Conservation (phyloP, 805 yeast species). For the Cyberlindnera galapagoensis region DNA sequence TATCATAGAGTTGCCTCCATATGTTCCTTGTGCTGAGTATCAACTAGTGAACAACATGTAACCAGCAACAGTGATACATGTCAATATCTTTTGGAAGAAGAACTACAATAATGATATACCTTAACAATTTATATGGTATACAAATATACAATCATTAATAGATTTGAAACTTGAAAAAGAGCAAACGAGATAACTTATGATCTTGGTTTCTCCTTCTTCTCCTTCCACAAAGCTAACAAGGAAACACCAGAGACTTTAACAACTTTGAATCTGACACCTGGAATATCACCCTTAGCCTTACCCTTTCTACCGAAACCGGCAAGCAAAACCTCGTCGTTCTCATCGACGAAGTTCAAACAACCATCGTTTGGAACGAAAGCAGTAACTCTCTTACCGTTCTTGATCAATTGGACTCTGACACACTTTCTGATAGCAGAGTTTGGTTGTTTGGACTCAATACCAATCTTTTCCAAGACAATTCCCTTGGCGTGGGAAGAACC, state of each 20-base stretch:
- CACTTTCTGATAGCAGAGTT: constrained; percentile 99
- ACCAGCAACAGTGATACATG: no score
- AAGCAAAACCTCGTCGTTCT: constrained; percentile 98
- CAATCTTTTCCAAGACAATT: constrained; percentile 98
- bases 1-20: no score
- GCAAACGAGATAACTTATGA: constrained; percentile 50
- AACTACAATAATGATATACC: no score
- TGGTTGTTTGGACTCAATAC: constrained; percentile 99
- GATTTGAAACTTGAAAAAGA: constrained; percentile 1
- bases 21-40: no score
- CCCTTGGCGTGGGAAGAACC: constrained; percentile 99
- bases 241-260: constrained; percentile 99
- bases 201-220: constrained; percentile 99
- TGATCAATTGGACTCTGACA: constrained; percentile 99
- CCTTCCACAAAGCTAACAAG: constrained; percentile 99
- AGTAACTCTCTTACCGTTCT: constrained; percentile 99
- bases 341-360: constrained; percentile 99
- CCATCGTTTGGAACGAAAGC: constrained; percentile 99
- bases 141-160: constrained; percentile 19
- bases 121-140: no score
- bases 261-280: constrained; percentile 99
- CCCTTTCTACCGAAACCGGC: constrained; percentile 99
- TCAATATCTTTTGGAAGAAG: no score
- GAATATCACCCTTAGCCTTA: constrained; percentile 99
- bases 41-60: no score